phyloP scores from a whole-genome alignment of 805 yeast species.

The Kodamaea kaohsiungensis region DNA sequence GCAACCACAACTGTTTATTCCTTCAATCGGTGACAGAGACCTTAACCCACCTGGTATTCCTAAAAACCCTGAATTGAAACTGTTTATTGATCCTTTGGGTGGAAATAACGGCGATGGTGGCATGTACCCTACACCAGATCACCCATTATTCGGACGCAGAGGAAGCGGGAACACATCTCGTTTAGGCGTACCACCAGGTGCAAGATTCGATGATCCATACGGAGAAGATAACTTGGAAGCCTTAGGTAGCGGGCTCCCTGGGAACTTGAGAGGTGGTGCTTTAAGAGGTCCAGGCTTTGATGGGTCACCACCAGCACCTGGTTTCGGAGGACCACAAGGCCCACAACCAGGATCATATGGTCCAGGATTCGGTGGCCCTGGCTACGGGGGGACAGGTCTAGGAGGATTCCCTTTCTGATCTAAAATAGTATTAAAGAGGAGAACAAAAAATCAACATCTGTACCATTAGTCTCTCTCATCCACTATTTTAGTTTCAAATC shows the following conservation, averaged over 20 bases:
- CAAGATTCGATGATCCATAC: conserved; percentile 54
- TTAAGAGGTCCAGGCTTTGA: conserved; percentile 8
- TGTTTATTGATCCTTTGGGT: conserved; percentile 45
- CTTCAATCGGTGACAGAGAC: conserved; percentile 52
- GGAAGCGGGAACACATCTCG: conserved; percentile 26
- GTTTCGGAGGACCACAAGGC: conserved; percentile 9
- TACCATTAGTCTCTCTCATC: too few species aligned
- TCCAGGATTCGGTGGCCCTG: conserved; percentile 11
- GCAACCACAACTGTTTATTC: conserved; percentile 14
- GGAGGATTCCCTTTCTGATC: conserved; percentile 7
- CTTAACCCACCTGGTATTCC: conserved; percentile 48
- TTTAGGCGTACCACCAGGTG: conserved; percentile 45
- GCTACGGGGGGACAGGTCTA: conserved; percentile 11
- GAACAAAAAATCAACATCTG: background rate
- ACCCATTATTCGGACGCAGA: conserved; percentile 47
- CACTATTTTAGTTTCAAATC: too few species aligned
- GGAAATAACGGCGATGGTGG: conserved; percentile 33
- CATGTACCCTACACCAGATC: conserved; percentile 53
- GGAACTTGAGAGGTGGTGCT: conserved; percentile 28
- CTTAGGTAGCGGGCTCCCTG: conserved; percentile 49
- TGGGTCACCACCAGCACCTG: conserved; percentile 1
- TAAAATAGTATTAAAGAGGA: background rate
- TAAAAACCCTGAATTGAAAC: conserved; percentile 43
- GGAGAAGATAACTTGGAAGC: conserved; percentile 45
- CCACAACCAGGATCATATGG: background rate